Percentiles rank a stretch among this genome's conserved stretches.
Evolutionary conservation across 2,329 filamentous ascomycete species (phyloP).

Genomic region (Biscogniauxia mediterranea): DNA sequence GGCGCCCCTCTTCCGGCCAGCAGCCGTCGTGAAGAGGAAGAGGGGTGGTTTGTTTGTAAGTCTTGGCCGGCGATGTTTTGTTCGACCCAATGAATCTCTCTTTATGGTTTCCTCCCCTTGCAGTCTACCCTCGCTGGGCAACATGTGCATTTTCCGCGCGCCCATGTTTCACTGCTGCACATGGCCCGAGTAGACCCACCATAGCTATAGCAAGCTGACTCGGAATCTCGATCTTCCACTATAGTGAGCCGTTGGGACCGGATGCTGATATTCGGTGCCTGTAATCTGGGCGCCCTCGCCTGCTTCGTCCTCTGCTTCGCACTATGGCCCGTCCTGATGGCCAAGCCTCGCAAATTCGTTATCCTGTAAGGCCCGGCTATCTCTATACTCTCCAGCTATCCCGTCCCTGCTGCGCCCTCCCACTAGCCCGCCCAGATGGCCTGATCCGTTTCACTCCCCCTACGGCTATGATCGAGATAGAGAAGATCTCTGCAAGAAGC

Average conservation of each 20-base stretch:
- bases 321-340: constrained; percentile 77
- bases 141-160: constrained; percentile 45
- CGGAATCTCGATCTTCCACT: constrained; percentile 29
- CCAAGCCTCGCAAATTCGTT: constrained; percentile 89
- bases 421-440: constrained; percentile 16
- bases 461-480: constrained; percentile 13
- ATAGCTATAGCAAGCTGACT: constrained; percentile 28
- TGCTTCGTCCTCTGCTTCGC: constrained; percentile 94
- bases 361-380: constrained; percentile 70
- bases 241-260: constrained; percentile 97
- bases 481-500: constrained; percentile 29
- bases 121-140: constrained; percentile 36
- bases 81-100: constrained; percentile 23
- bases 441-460: constrained; percentile 8
- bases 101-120: constrained; percentile 35
- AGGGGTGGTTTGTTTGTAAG: constrained; percentile 95
- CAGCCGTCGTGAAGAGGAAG: constrained; percentile 85
- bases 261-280: constrained; percentile 84
- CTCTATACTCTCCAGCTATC: constrained; percentile 12
- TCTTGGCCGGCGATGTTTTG: constrained; percentile 37
- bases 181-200: constrained; percentile 30
- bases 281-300: constrained; percentile 83
- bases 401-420: constrained; percentile 11
- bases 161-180: constrained; percentile 42
- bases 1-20: constrained; percentile 85